A percentile compares a stretch with the other conserved stretches of the same genome.
These are phyloP conservation scores for Lindgomyces ingoldianus DNA, from an alignment of 495 filamentous ascomycete genomes.

Conservation along the genomic window DNA sequence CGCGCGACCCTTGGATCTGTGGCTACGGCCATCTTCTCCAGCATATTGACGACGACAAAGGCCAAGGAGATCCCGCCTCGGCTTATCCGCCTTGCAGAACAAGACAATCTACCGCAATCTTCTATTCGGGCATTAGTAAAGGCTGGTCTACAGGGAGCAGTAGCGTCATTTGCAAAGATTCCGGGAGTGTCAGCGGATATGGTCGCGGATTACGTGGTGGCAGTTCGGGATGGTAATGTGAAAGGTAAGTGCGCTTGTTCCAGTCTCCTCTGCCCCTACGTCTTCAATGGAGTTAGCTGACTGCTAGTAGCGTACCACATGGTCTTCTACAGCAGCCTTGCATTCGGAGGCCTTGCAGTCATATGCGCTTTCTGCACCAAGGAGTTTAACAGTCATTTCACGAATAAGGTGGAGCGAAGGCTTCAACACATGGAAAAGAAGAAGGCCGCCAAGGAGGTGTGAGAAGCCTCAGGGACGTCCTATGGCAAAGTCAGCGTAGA, in stretches of 20 bases:
- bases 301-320: slow-evolving; percentile 9
- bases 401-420: background rate
- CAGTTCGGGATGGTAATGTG: slow-evolving; percentile 14
- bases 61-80: slow-evolving; percentile 6
- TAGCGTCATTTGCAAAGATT: slow-evolving; percentile 13
- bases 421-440: slow-evolving; percentile 1
- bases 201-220: background rate
- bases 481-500: too few species aligned
- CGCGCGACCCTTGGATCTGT: slow-evolving; percentile 16
- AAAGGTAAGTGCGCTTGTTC: background rate
- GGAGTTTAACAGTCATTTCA: slow-evolving; percentile 17
- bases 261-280: background rate
- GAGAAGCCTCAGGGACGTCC: background rate
- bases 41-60: slow-evolving; percentile 15
- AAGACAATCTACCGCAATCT: slow-evolving; percentile 1
- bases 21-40: slow-evolving; percentile 21
- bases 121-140: slow-evolving; percentile 8
- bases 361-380: slow-evolving; percentile 19
- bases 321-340: slow-evolving; percentile 18
- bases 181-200: slow-evolving; percentile 11
- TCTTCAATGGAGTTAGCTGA: background rate
- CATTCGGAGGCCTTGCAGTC: slow-evolving; percentile 20
- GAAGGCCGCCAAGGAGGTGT: slow-evolving; percentile 1
- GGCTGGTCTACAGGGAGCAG: slow-evolving; percentile 5
- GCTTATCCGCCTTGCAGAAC: background rate